phyloP scores from a whole-genome alignment of 2,329 filamentous ascomycete genomes.

The Paracamarosporium sp. region DNA sequence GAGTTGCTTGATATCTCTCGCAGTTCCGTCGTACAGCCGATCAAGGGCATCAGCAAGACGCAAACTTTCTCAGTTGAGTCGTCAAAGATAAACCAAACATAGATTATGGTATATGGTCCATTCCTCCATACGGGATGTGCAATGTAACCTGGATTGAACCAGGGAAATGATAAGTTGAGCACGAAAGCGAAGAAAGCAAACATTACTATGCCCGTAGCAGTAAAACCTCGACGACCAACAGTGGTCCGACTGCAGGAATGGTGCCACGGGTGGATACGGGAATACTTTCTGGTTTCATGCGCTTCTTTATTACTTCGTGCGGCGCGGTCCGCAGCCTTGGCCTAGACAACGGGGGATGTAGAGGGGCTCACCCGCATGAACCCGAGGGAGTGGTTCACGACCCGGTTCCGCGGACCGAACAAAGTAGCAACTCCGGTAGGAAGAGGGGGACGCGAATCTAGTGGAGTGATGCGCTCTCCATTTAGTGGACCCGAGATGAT shows the following conservation, averaged over 20 bases:
- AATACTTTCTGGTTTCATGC: no score
- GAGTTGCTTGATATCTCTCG: constrained; percentile 1
- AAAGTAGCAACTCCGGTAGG: background rate
- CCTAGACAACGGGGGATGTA: no score
- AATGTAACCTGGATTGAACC: background rate
- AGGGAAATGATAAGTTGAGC: background rate
- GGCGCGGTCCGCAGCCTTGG: background rate
- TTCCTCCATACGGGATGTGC: background rate
- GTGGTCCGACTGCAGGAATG: no score
- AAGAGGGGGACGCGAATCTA: background rate
- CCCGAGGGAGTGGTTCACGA: background rate
- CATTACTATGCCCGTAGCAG: background rate
- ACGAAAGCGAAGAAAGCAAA: background rate
- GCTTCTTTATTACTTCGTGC: background rate
- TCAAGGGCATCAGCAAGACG: background rate
- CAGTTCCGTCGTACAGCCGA: background rate
- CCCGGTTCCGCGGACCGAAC: background rate
- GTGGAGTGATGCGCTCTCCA: background rate
- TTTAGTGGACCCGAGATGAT: background rate
- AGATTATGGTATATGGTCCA: background rate
- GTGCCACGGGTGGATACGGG: no score
- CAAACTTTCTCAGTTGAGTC: background rate
- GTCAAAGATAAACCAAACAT: background rate
- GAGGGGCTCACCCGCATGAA: background rate
- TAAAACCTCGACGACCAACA: no score